These are phyloP conservation scores for Ganoderma sinense DNA, from an alignment of 1,284 basidiomycete species.

Conservation along the genomic window DNA sequence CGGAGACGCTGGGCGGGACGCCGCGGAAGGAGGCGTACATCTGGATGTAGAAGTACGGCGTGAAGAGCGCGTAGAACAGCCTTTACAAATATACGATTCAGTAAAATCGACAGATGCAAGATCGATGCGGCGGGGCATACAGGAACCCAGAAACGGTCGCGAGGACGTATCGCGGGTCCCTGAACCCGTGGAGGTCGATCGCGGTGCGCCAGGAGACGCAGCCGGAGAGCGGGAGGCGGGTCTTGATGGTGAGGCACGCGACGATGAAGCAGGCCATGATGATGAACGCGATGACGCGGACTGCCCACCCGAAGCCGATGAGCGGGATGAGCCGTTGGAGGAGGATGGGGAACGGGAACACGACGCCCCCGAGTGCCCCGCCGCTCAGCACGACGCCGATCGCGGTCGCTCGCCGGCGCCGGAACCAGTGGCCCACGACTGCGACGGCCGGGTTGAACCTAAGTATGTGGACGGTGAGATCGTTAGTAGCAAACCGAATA, in stretches of 20 bases:
- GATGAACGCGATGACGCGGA: too few relatives aligned
- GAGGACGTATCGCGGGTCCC: constrained; percentile 40
- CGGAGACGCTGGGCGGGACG: constrained; percentile 20
- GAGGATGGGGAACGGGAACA: constrained; percentile 74
- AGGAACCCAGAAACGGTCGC: constrained; percentile 39
- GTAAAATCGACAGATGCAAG: not conserved
- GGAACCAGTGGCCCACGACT: constrained; percentile 47
- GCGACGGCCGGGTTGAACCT: constrained; percentile 28
- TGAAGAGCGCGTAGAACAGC: constrained; percentile 43
- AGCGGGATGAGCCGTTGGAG: constrained; percentile 61
- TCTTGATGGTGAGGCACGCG: constrained; percentile 35
- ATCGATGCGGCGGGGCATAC: constrained; percentile 25
- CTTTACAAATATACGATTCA: constrained; percentile 4
- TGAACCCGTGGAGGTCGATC: constrained; percentile 43
- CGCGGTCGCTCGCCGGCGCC: constrained; percentile 35
- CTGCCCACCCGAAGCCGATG: too few relatives aligned
- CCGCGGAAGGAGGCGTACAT: constrained; percentile 30
- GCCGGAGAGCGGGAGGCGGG: constrained; percentile 22
- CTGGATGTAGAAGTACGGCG: constrained; percentile 47
- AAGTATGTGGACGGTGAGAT: too few relatives aligned
- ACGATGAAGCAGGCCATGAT: constrained; percentile 38
- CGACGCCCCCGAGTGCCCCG: constrained; percentile 59
- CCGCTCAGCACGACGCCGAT: constrained; percentile 29
- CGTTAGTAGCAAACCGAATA: too few relatives aligned
- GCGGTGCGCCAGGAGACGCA: constrained; percentile 26